Conservation (phyloP, 192 early-diverging fungal species). For the Coemansia biformis region DNA sequence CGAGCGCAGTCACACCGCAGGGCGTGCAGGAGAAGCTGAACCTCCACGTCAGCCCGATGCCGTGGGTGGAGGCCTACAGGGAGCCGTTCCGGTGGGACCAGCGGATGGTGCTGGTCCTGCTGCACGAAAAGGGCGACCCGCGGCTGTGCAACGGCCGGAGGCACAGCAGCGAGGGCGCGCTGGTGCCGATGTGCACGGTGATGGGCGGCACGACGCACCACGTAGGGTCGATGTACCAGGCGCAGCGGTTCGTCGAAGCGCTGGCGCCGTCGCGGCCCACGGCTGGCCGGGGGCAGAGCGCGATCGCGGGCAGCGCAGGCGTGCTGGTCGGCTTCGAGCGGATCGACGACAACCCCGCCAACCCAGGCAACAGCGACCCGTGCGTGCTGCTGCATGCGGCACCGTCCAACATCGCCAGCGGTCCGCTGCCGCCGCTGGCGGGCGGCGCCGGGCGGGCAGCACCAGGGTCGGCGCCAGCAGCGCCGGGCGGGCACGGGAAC, state of each 20-base stretch:
- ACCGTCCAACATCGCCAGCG: constrained; percentile 33
- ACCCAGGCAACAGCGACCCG: constrained; percentile 35
- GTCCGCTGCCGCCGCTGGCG: constrained; percentile 33
- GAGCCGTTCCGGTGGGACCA: constrained; percentile 89
- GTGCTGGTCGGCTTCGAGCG: constrained; percentile 63
- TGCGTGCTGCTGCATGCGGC: constrained; percentile 32
- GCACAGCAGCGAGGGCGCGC: constrained; percentile 51
- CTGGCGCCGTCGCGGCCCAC: constrained; percentile 20
- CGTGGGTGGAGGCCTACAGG: constrained; percentile 60
- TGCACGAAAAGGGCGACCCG: constrained; percentile 44
- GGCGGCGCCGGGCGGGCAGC: constrained; percentile 6
- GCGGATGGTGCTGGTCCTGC: constrained; percentile 59
- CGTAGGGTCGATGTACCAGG: constrained; percentile 51
- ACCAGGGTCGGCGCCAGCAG: neutral
- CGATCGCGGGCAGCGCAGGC: constrained; percentile 35
- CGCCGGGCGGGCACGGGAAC: constrained; percentile 2
- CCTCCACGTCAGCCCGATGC: constrained; percentile 55
- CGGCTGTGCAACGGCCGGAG: constrained; percentile 31
- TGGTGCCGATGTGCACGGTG: constrained; percentile 61
- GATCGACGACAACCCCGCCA: constrained; percentile 46
- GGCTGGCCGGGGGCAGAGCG: constrained; percentile 18
- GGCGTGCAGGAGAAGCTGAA: constrained; percentile 59
- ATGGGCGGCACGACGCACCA: constrained; percentile 61
- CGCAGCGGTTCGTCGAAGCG: constrained; percentile 64
- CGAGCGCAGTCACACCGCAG: constrained; percentile 47